Base-by-base conservation (phyloP, 441 rosid genomes). In the Arabidopsis lyrata region DNA sequence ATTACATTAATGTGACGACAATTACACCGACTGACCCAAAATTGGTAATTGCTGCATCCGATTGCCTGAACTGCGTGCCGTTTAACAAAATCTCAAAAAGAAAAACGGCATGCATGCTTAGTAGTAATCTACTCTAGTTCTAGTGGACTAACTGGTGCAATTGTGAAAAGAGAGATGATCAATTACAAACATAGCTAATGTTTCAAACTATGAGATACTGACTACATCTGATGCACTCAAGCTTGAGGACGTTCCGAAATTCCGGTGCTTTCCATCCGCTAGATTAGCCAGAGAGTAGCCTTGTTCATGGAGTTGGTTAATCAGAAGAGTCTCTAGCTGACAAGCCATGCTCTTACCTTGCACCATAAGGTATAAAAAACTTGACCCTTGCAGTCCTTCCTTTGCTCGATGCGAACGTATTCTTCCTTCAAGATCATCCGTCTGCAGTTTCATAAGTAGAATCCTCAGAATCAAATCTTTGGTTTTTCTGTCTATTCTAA, bases 281-380 rank as follows among this genome's bases (percentile, higher is more conserved):
- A 89, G 50, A 59, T 91, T 96, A 38, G 89, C 77, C 50, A 96
- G 81, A 22, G 79, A 63, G 77, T 85, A 96, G 48, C 97, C 98
- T 45, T 74, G 87, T 27, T 70, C 68, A 6, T 82, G 85, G 45
- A 96, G 93, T 81, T 90, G 97, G 86, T 96, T 91, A 80, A 96
- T 87, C 68, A 96, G 87, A 72, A 96, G 97, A n/a, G 99, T 96
- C 83, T 96, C 99, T 36, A 96, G 80, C 81, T 89, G 95, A 81
- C 97, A 92, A 35, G 97, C 99, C 2, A 87, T 55, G 83, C 98
- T 96, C 85, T 96, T 93, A 72, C 99, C 99, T 3, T 90, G 86
- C 41, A 96, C 98, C 44, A 70, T 45, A 48, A 91, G 83, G 85
- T 93, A 96, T 31, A 93, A 60, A 77, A 96, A 96, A 20, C 92